Conservation (phyloP, 495 filamentous ascomycete species). For the Pseudoneurospora amorphoporcata region DNA sequence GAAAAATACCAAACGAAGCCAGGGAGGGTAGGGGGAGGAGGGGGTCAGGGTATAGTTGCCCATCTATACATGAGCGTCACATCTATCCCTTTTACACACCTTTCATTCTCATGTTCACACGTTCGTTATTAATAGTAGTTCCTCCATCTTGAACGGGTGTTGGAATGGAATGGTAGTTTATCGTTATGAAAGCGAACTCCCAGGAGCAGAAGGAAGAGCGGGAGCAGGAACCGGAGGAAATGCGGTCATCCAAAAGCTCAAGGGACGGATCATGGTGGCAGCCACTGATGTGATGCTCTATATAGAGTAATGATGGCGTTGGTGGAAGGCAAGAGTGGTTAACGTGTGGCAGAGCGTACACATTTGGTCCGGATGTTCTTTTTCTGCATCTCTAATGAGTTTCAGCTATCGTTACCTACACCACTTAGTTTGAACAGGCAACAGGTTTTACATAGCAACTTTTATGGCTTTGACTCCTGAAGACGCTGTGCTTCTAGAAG, state of each 20-base stretch:
- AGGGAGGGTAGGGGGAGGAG: not conserved
- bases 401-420: not conserved
- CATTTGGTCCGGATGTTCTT: not conserved
- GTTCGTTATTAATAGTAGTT: not conserved
- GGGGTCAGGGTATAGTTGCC: not conserved
- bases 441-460: not conserved
- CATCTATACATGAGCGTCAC: not conserved
- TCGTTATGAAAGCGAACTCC: not conserved
- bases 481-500: not conserved
- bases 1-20: not conserved
- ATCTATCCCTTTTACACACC: not conserved
- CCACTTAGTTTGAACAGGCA: not conserved
- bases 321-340: not conserved
- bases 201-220: not conserved
- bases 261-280: not conserved
- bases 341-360: not conserved
- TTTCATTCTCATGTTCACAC: not conserved
- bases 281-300: not conserved
- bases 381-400: not conserved
- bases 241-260: not conserved
- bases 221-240: not conserved
- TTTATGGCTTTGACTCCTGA: not conserved
- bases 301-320: not conserved
- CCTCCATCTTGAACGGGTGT: not conserved
- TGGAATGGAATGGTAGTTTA: not conserved